These are phyloP conservation scores for Diaporthe capsici DNA, from an alignment of 2,329 filamentous ascomycete genomes.

Conservation along the genomic window DNA sequence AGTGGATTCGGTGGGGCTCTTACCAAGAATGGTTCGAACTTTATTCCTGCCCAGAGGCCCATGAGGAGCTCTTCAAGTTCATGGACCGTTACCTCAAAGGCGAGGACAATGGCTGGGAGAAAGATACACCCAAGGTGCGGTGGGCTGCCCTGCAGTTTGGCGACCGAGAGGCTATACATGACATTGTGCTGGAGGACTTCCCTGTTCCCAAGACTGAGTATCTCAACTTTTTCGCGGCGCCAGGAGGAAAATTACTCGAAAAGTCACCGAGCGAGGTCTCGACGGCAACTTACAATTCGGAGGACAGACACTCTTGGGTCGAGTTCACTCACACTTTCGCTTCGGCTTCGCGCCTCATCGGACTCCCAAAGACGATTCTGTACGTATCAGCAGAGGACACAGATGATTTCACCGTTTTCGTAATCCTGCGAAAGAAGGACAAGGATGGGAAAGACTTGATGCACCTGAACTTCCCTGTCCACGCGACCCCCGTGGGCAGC, in stretches of 20 bases:
- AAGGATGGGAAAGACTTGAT: constrained; percentile 57
- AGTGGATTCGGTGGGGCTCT: constrained; percentile 57
- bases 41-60: constrained; percentile 52
- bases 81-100: constrained; percentile 61
- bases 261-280: not conserved
- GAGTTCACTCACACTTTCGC: constrained; percentile 58
- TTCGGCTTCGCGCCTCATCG: constrained; percentile 57
- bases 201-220: constrained; percentile 53
- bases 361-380: constrained; percentile 60
- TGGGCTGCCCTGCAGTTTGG: constrained; percentile 57
- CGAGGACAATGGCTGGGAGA: constrained; percentile 60
- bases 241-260: constrained; percentile 34
- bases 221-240: constrained; percentile 47
- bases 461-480: constrained; percentile 59
- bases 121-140: constrained; percentile 59
- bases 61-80: constrained; percentile 55
- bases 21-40: constrained; percentile 62
- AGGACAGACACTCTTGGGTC: constrained; percentile 45
- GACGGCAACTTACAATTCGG: constrained; percentile 50
- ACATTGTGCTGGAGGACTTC: constrained; percentile 52
- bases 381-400: constrained; percentile 59
- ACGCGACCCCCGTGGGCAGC: constrained; percentile 46
- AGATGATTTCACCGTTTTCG: constrained; percentile 61
- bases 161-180: constrained; percentile 49
- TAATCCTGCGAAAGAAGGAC: constrained; percentile 60